Conservation (phyloP, 2,329 filamentous ascomycete species). For the Penicillium sp. region DNA sequence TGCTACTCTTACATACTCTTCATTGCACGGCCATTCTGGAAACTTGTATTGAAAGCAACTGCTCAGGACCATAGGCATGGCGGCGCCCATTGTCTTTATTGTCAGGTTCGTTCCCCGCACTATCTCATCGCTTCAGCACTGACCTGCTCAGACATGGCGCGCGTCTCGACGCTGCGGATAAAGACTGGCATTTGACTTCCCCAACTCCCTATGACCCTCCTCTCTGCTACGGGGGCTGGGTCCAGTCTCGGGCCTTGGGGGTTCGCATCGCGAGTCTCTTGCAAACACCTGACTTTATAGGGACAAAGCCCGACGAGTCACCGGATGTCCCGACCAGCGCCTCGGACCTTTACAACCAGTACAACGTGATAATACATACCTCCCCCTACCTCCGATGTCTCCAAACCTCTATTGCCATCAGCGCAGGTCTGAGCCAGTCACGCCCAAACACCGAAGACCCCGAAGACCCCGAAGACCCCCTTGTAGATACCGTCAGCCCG, state of each 20-base stretch:
- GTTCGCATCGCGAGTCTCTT: constrained; percentile 77
- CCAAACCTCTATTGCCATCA: constrained; percentile 86
- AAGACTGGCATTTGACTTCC: constrained; percentile 90
- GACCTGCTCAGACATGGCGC: constrained; percentile 77
- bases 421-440: constrained; percentile 70
- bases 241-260: constrained; percentile 79
- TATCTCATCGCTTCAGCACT: not conserved
- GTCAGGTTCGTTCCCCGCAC: constrained; percentile 34
- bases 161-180: constrained; percentile 90
- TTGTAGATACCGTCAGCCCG: not conserved
- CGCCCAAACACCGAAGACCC: constrained; percentile 19
- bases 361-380: constrained; percentile 79
- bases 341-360: constrained; percentile 16
- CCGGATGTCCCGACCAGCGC: constrained; percentile 7
- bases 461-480: constrained; percentile 5
- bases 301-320: constrained; percentile 10
- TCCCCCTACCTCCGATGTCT: constrained; percentile 94
- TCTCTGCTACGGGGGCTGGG: constrained; percentile 91
- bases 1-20: no score
- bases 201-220: constrained; percentile 95
- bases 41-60: not conserved
- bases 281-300: constrained; percentile 45
- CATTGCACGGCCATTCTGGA: no score
- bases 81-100: constrained; percentile 41
- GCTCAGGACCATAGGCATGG: not conserved